Evolutionary conservation across 495 filamentous ascomycete genomes (phyloP), one percentile per base, ranked within the genome.

Genomic region (Astrothelium subdiscretum): DNA sequence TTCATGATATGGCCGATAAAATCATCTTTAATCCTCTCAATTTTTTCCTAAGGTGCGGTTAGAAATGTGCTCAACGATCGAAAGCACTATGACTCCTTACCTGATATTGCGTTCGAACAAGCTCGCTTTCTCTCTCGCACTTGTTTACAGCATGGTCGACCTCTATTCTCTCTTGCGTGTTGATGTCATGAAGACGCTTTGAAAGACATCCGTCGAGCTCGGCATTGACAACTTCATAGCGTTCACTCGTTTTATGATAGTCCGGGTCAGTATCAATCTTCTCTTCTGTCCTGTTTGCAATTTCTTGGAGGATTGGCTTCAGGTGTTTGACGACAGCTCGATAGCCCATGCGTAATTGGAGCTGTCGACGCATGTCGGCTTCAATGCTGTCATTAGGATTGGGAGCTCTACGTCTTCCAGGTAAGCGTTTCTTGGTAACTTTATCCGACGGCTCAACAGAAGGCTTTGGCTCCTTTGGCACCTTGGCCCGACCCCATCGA

Each of bases 331-430:
- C 71, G 6, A 75, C 59, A 22, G 38, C 59, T 12, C 73, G 68
- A 63, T 71, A 76, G 31, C 57, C 61, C 58, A 66, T 74, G 62
- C 72, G 74, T 18, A 74, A 61, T 31, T 71, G 59, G 5, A 74
- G 67, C 59, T 76, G 73, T 1, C 74, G 69, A 35, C 71, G 68
- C 57, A 76, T 64, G 35, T 73, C 67, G 18, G 69, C 61, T 65
- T 76, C 74, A 26, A 76, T 65, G 24, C 62, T 68, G 44, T 62
- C 40, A 58, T 70, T 63, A 29, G 69, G 51, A 70, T 76, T 69
- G 32, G 65, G 68, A 32, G 69, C 71, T 62, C 74, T 62, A 44
- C 73, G 66, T 22, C 74, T 57, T 64, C 74, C 74, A 24, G 72
- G 72, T 20, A 73, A 64, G 20, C 71, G 68, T 59, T 67, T 73